Evolutionary conservation across 257 asterid genomes (phyloP).

Genomic region (Nicotiana sylvestris): DNA sequence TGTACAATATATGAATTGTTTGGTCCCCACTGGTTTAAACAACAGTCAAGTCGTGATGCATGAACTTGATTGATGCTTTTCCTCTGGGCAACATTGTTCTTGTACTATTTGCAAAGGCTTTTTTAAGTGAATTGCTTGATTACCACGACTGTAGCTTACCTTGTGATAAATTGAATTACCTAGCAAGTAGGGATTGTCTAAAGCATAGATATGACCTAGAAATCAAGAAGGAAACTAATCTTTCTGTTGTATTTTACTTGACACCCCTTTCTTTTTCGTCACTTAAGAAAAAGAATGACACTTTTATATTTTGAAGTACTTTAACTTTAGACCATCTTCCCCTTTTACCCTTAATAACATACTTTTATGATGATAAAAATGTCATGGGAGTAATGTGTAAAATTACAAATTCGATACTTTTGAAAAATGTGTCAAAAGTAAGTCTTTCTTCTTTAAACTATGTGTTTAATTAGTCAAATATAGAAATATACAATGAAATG

Average conservation of each 20-base stretch:
- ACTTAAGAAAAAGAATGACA: no score
- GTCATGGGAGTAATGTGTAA: no score
- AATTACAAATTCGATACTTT: no score
- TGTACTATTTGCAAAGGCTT: not conserved
- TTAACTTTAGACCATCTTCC: not conserved
- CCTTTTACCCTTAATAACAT: not conserved
- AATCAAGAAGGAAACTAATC: no score
- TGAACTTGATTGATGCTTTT: constrained; percentile 9
- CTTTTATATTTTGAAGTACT: no score
- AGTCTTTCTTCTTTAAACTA: no score
- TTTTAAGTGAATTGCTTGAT: not conserved
- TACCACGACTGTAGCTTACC: not conserved
- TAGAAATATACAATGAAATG: not conserved
- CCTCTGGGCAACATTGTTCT: not conserved
- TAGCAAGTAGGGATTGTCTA: not conserved
- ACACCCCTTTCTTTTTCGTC: no score
- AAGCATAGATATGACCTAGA: no score
- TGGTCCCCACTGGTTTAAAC: constrained; percentile 6
- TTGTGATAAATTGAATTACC: not conserved
- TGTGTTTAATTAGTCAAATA: not conserved
- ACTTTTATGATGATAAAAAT: not conserved
- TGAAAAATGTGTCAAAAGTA: no score
- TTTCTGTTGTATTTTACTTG: no score
- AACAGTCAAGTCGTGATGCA: not conserved
- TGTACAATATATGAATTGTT: not conserved